Base-by-base conservation (phyloP, 345 rosid species). In the Psidium guajava region DNA sequence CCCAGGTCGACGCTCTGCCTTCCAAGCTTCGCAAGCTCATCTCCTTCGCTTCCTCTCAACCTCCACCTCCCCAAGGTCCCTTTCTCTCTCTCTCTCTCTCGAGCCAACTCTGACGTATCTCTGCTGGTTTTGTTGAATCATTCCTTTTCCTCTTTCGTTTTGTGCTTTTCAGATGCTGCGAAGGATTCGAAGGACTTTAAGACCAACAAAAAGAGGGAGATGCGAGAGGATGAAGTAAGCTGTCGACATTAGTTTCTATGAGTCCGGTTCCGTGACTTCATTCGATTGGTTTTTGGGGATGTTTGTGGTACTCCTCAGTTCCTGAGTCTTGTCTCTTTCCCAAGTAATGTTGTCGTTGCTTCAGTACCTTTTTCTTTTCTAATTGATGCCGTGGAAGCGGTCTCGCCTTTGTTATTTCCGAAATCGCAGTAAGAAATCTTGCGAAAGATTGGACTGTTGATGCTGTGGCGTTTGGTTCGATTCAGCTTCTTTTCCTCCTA, bases 11-110 rank as follows among this genome's bases (percentile, higher is more conserved):
- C 86, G 93, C 91, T 86, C 82, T 97, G 85, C 98, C 99, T 59
- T 88, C 94, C 22, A 97, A 95, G 87, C 98, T 97, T 83, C 98
- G 99, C 86, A 28, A 83, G 82, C 88, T 97, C 88, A 91, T 97
- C 89, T 91, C 96, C 58, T 91, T 92, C 83, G 84, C 95, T 47
- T 87, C 95, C 42, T 42, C 88, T 85, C 87, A 16, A 52, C 49
- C 42, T 36, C 84, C 25, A 11, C 52, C 54, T 54, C 44, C 55
- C 81, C 69, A 40, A 24, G 32, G 52, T 28, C 44, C 4, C n/a
- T 55, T 81, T 16, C 61, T 7, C 40, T 18, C 84, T 91, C 91
- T 80, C 80, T 83, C 80, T 75, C 20, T 81, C 82, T 32, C 1
- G 2, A 2, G 44, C 8, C 85, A 20, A 14, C 69, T 83, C 51